Conservation (phyloP, 2,329 filamentous ascomycete genomes). For the Talaromyces piceae region DNA sequence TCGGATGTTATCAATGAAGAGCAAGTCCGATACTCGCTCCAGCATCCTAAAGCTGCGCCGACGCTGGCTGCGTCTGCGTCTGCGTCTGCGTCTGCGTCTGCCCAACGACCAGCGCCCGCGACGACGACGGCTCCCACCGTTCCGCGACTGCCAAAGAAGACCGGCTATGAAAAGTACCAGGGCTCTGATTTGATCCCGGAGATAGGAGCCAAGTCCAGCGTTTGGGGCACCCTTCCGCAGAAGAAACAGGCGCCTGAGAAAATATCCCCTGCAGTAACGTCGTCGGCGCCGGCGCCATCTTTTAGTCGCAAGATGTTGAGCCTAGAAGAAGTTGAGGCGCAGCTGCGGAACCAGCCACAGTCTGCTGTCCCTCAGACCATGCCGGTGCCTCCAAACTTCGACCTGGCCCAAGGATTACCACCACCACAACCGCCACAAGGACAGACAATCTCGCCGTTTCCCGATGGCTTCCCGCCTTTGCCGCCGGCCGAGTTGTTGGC, state of each 20-base stretch:
- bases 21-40: conserved; percentile 72
- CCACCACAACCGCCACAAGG: too few species aligned
- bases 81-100: conserved; percentile 28
- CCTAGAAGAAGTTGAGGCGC: conserved; percentile 91
- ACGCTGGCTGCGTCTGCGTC: conserved; percentile 40
- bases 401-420: conserved; percentile 25
- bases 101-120: conserved; percentile 27
- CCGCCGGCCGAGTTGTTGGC: conserved; percentile 44
- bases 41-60: conserved; percentile 53
- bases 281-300: conserved; percentile 23
- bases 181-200: conserved; percentile 79
- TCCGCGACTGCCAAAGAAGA: conserved; percentile 55
- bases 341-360: conserved; percentile 63
- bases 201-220: conserved; percentile 82
- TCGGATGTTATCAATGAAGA: conserved; percentile 83
- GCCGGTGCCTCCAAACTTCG: conserved; percentile 22
- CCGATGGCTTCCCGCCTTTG: conserved; percentile 24
- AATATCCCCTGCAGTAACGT: conserved; percentile 15
- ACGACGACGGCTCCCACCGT: conserved; percentile 28
- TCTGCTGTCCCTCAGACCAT: conserved; percentile 8
- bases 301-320: conserved; percentile 77
- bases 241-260: conserved; percentile 22
- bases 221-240: conserved; percentile 68
- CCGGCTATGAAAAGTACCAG: conserved; percentile 87
- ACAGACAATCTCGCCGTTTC: conserved; percentile 23